Evolutionary conservation across 352 stramenopile species (phyloP).

Genomic region (Aphanomyces stellatus): DNA sequence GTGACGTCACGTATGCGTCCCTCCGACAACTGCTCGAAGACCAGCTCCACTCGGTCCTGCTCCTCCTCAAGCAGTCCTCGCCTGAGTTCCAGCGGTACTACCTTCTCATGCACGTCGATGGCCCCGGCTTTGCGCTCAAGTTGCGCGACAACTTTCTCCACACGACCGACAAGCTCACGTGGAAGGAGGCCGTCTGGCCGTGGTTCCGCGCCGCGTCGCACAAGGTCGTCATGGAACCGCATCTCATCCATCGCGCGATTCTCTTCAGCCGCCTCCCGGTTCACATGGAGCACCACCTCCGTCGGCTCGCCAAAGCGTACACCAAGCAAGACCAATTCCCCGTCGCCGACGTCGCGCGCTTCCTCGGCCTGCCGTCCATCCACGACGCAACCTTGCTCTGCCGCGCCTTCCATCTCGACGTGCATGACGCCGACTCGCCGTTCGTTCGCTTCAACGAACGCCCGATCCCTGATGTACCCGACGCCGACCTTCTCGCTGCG

Average conservation of each 20-base stretch:
- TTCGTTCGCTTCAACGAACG: slow-evolving; percentile 17
- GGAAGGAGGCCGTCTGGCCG: not conserved
- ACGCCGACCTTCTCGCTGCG: not conserved
- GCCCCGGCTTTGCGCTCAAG: not conserved
- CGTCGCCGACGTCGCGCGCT: not conserved
- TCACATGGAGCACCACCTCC: not conserved
- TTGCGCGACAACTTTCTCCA: not conserved
- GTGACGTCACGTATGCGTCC: not conserved
- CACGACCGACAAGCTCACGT: not conserved
- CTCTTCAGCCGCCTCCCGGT: not conserved
- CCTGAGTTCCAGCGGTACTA: slow-evolving; percentile 12
- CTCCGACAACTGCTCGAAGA: slow-evolving; percentile 9
- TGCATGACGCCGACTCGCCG: not conserved
- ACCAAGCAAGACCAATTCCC: slow-evolving; percentile 19
- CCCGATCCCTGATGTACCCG: not conserved
- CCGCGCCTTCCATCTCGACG: not conserved
- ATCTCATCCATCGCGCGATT: slow-evolving; percentile 12
- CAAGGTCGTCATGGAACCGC: not conserved
- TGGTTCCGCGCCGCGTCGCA: not conserved
- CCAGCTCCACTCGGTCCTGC: slow-evolving; percentile 5
- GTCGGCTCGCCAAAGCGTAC: slow-evolving; percentile 14
- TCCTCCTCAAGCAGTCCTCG: slow-evolving; percentile 2
- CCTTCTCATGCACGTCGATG: slow-evolving; percentile 3
- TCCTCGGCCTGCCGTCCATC: not conserved
- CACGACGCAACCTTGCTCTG: not conserved